Base-by-base conservation (phyloP, 257 asterid genomes). In the Primulina huaijiensis region DNA sequence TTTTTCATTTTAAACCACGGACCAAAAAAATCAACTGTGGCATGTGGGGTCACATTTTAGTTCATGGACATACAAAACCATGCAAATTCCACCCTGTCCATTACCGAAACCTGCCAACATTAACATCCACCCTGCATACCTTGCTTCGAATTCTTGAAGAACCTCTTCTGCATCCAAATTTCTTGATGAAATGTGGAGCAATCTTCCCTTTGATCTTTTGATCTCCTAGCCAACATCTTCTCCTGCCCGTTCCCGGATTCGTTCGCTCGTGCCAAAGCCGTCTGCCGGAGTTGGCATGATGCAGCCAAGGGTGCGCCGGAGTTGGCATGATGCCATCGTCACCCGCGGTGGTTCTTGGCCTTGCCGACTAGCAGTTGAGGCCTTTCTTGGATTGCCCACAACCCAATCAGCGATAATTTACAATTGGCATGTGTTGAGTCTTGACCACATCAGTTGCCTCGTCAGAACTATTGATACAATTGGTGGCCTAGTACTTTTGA, bases 321-420 rank as follows among this genome's bases (percentile, higher is more conserved):
- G 23, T 5, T 70, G 27, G 63, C 73, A 7, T 50, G 34, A 1
- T 69, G 62, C 59, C 76, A 30, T 52, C 72, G 40, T 17, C 85
- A 80, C 11, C 87, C 82, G 21, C 82, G 92, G 19, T 92, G 98
- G 98, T 86, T 88, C 72, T 0, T 90, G 6, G 91, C 17, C 33
- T 43, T 85, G 75, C 92, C 97, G 8, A 71, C 75, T 7, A 87
- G 89, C 30, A 65, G 62, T 38, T 68, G 76, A 9, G 74, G 75
- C 31, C 66, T 68, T 25, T 79, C 88, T 37, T 88, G 89, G 78
- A 84, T 75, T 64, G 84, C 83, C 60, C 82, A 81, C 79, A 85
- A 88, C 25, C 92, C 97, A 57, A 33, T 34, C 17, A 43, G 62
- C 12, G 16, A 68, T 21, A 78, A 60, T 1, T 88, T 16, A 68